Base-by-base conservation (phyloP, 2,329 filamentous ascomycete species). In the Nemania sp. region DNA sequence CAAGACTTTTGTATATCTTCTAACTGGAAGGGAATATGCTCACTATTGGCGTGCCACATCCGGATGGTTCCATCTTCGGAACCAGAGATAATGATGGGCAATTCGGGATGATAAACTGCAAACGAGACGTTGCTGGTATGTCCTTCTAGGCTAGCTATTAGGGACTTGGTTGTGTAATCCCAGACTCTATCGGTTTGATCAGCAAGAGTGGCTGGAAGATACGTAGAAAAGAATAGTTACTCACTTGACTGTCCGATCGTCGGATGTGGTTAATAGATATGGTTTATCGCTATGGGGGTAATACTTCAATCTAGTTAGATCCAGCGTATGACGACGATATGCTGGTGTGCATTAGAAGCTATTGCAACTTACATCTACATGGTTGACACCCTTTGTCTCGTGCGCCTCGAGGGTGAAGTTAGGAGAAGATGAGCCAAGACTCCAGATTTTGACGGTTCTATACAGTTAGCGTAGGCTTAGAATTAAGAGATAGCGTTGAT, bases 51-150 rank as follows among this genome's bases (percentile, higher is more conserved):
- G 71, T 99, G 92, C 94, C 94, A 99, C 72, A 99, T 92, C 74
- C 96, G 95, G 70, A 99, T 86, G 0, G 92, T 96, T 61, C 93
- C 93, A 73, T 99, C 94, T 74, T 99, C 94, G 22, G 93, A 97
- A 65, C 94, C 94, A 20, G 94, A 97, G 52, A 99, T 93, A 68
- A 99, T 99, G 62, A 99, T 88, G 2, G 94, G 94, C 43, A 99
- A 79, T 74, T 97, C 93, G 2, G 94, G 94, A 73, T 99, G 94
- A 71, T 97, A 99, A 74, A 92, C 95, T 44, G 94, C 94, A 68
- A 97, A 99, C 2, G 92, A 97, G 42, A 99, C 94, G 68, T 99
- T 99, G 73, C 92, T 96, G 24, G 91, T 96, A 73, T 99, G 94
- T 23, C 94, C 94, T 73, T 99, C 94, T 42, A 99, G 81, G 2